Evolutionary conservation across 208 protist species (phyloP).

Genomic region (Trypanosoma avium): DNA sequence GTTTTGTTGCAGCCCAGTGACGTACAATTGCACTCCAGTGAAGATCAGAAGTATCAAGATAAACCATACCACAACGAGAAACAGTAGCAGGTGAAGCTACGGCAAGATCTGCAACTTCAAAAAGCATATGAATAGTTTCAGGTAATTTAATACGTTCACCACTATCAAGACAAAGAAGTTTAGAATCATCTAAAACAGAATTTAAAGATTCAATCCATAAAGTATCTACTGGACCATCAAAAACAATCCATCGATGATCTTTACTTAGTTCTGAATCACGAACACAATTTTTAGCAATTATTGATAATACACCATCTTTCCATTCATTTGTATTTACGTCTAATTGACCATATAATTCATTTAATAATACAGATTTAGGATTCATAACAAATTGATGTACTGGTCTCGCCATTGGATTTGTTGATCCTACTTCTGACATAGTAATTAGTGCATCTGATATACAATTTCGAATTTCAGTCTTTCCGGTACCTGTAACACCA

Average conservation of each 20-base stretch:
- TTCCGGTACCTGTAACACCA: constrained; percentile 97
- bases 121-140: constrained; percentile 96
- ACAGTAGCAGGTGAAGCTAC: constrained; percentile 98
- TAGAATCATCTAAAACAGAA: constrained; percentile 98
- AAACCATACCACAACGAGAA: constrained; percentile 98
- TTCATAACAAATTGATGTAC: constrained; percentile 96
- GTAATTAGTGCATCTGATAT: constrained; percentile 76
- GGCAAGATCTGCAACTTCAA: constrained; percentile 96
- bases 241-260: constrained; percentile 97
- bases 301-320: constrained; percentile 91
- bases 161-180: constrained; percentile 97
- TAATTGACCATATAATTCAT: constrained; percentile 97
- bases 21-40: constrained; percentile 91
- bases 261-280: constrained; percentile 71
- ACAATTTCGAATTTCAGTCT: constrained; percentile 88
- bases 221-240: constrained; percentile 98
- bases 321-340: constrained; percentile 95
- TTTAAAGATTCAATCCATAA: constrained; percentile 99
- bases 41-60: constrained; percentile 92
- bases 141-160: constrained; percentile 97
- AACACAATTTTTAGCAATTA: constrained; percentile 90
- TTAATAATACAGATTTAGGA: constrained; percentile 97
- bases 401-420: constrained; percentile 70
- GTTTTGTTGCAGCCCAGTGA: constrained; percentile 88
- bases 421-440: constrained; percentile 55